These are phyloP conservation scores for Wickerhamiella vanderwaltii DNA, from an alignment of 805 yeast species.

Conservation along the genomic window DNA sequence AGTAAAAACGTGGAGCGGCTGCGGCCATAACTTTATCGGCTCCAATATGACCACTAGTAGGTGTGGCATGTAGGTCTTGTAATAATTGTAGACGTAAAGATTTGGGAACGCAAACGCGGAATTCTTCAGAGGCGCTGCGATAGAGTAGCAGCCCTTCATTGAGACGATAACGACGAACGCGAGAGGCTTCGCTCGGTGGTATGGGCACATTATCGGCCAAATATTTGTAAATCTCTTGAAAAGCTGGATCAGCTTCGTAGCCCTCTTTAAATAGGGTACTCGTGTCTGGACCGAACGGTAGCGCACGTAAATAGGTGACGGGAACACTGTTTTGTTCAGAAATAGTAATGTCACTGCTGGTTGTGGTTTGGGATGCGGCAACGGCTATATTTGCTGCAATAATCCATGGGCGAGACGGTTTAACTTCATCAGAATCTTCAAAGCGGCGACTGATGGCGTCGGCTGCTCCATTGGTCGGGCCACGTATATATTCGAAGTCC, in stretches of 20 bases:
- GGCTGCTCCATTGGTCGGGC: slow-evolving; percentile 3
- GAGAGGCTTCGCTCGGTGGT: background rate
- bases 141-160: background rate
- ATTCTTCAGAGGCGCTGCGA: background rate
- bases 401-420: no score
- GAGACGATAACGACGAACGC: background rate
- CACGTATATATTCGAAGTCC: background rate
- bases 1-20: background rate
- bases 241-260: background rate
- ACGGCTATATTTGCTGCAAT: no score
- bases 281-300: no score
- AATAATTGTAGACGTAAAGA: background rate
- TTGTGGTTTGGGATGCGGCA: background rate
- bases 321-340: background rate
- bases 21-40: background rate
- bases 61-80: background rate
- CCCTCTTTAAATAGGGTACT: background rate
- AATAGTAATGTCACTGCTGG: background rate
- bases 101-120: background rate
- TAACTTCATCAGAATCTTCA: background rate
- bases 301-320: no score
- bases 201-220: background rate
- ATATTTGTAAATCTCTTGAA: background rate
- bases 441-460: background rate
- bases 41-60: background rate